A percentile compares a stretch with the other conserved stretches of the same genome.
These are phyloP conservation scores for Trichoderma sp. DNA, from an alignment of 2,329 filamentous ascomycete species.

Conservation along the genomic window DNA sequence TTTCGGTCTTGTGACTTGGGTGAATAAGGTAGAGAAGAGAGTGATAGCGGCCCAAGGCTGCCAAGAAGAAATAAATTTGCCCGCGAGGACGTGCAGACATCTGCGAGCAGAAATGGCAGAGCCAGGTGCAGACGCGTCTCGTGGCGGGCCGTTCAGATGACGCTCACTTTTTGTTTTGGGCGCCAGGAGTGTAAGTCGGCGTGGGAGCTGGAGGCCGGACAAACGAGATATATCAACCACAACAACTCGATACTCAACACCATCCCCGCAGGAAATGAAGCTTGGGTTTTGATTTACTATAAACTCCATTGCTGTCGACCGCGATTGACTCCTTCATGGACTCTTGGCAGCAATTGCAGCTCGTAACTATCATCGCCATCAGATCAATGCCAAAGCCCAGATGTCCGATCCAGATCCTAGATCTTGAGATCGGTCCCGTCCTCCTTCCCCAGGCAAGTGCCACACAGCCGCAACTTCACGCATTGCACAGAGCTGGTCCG, in stretches of 20 bases:
- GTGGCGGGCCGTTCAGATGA: slow-evolving; percentile 18
- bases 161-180: background rate
- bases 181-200: background rate
- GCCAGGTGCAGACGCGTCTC: slow-evolving; percentile 1
- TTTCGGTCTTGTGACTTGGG: background rate
- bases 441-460: slow-evolving; percentile 5
- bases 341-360: background rate
- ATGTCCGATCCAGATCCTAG: slow-evolving; percentile 15
- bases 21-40: background rate
- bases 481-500: background rate
- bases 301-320: background rate
- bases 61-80: background rate
- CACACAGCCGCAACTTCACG: slow-evolving; percentile 7
- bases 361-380: background rate
- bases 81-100: background rate
- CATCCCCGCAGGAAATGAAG: background rate
- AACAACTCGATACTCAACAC: background rate
- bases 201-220: background rate
- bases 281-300: background rate
- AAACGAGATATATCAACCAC: background rate
- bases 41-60: background rate
- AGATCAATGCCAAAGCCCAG: slow-evolving; percentile 10
- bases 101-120: background rate
- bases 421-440: slow-evolving; percentile 13
- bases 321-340: background rate